Evolutionary conservation across 1,284 basidiomycete genomes (phyloP).

Genomic region (Salmacisia buchloeana): DNA sequence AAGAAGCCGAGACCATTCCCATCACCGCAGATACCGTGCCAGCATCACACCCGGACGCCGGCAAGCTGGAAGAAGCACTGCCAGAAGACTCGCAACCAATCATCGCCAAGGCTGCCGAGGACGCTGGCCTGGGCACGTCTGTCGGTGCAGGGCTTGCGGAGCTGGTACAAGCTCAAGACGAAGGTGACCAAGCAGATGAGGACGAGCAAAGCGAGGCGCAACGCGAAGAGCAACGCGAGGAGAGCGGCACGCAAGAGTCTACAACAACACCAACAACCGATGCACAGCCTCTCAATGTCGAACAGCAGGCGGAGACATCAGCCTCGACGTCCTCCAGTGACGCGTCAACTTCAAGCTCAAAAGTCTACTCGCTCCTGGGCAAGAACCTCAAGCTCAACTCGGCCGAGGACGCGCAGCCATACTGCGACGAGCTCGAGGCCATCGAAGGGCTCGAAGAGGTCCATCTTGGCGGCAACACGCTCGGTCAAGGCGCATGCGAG

Average conservation of each 20-base stretch:
- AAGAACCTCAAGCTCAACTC: conserved; percentile 72
- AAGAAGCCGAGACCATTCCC: background rate
- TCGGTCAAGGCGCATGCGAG: conserved; percentile 83
- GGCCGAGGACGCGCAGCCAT: conserved; percentile 70
- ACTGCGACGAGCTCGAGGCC: conserved; percentile 58
- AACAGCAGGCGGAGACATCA: too few species aligned
- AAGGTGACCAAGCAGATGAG: too few species aligned
- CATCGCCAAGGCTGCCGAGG: background rate
- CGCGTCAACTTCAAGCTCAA: conserved; percentile 7
- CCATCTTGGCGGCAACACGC: conserved; percentile 90
- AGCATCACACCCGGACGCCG: background rate
- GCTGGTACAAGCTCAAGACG: too few species aligned
- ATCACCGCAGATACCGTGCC: background rate
- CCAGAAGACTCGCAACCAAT: background rate
- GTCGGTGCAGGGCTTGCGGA: background rate
- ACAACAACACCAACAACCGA: too few species aligned
- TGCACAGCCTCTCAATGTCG: too few species aligned
- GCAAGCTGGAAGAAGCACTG: background rate
- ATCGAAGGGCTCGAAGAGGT: conserved; percentile 70
- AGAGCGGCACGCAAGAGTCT: too few species aligned
- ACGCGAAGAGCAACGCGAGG: too few species aligned
- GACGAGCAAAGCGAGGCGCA: too few species aligned
- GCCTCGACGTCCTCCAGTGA: too few species aligned
- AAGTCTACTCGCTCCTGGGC: conserved; percentile 33
- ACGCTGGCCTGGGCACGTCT: background rate